Base-by-base conservation (phyloP, 176 grass and related monocot species). In the Eleusine indica region DNA sequence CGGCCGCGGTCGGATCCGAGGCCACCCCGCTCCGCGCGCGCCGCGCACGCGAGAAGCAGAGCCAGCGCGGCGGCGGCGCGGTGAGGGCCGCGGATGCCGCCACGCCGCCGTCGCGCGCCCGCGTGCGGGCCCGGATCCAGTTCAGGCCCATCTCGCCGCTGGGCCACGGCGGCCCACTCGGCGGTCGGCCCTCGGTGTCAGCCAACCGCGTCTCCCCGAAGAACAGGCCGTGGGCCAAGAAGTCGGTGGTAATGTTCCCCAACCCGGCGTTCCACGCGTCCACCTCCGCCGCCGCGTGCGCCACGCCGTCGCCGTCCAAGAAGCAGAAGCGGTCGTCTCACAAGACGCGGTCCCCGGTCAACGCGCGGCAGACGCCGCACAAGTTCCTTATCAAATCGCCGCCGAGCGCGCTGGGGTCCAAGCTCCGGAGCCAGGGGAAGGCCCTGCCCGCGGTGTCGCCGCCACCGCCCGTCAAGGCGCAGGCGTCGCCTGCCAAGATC, bases 171-270 rank as follows among this genome's bases (percentile, higher is more conserved):
- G 10, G 9, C 10, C 61, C 61, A 32, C 87, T 47, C 9, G 9
- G 44, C 8, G 78, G 75, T 6, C 78, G 90, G 46, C 82, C 87
- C 29, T 93, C 93, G 1, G 70, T 81, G 39, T 78, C 85, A 1
- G 91, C 83, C 0, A 91, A 93, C 72, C 80, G 91, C 42, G 83
- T 95, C 3, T 98, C 91, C 3, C 96, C 95, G 7, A 91, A 88
- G 73, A 88, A 95, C 74, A 66, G 87, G 44, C 96, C 89, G 2
- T 98, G 92, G 91, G 92, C 73, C 2, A 95, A 89, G 85, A 98
- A 98, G 84, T 67, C 91, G 13, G 96, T 98, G 70, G 96, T 98
- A 70, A 91, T 98, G 79, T 98, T 98, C 58, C 93, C 96, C 28
- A 98, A 98, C 29, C 82, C 89, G 8, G 11, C 38, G 10, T 95